Evolutionary conservation across 305 asterid genomes (phyloP), one percentile per base, ranked within the genome.

Genomic region (Lippia alba): DNA sequence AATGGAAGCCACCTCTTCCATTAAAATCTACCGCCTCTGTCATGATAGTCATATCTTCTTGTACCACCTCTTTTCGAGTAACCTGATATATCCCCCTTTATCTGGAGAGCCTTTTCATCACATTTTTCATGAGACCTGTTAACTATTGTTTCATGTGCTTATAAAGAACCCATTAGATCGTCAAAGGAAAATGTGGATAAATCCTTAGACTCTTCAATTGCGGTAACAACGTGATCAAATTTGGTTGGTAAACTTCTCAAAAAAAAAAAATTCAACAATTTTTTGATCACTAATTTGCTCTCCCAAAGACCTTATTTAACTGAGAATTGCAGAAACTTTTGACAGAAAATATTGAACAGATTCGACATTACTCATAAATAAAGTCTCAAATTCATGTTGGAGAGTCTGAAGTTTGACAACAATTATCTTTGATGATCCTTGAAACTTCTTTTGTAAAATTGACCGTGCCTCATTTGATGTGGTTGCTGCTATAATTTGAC

Each of bases 121-220:
- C 9, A 8, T 11, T 48, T 70, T 6, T 51, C 60, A 20, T 1
- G 20, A 8, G 20, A 8, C 8, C 46, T 16, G 14, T 19, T 30
- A 2, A 30, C 1, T 7, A 65, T 16, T 12, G 20, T 50, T 5
- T 76, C 71, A 61, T 45, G 71, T 32, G 56, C 12, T 57, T 66
- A 70, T 20, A 66, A 33, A 3, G 58, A 66, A n/a, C 67, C 53
- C 67, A 60, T 76, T 6, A 71, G 17, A 16, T 71, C 63, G 60
- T 58, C 66, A 34, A 76, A 65, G 0, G 66, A 8, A 19, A 16
- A 40, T 1, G 6, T 1, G 2, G 40, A 19, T 10, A 58, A 19
- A 17, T 76, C 69, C 0, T 65, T 70, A 0, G 49, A 51, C 1
- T 76, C 72, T 14, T 69, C 69, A 8, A 76, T 76, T 6, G 69